Conservation (phyloP, 2,329 filamentous ascomycete species). For the Diaporthe longicolla region DNA sequence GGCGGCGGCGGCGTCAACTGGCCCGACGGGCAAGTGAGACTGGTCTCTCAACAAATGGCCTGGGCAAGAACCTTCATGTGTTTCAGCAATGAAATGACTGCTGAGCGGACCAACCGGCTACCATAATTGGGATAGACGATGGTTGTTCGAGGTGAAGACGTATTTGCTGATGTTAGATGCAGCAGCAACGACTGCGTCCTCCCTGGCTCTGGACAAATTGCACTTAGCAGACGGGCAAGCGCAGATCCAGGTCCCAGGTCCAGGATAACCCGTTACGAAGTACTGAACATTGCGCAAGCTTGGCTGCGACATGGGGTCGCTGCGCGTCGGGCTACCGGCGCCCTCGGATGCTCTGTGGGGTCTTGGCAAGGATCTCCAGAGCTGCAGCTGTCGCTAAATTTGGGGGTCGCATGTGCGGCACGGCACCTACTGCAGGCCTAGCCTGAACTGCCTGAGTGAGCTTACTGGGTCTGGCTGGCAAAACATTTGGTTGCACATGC, state of each 20-base stretch:
- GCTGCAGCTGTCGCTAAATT: conserved; percentile 39
- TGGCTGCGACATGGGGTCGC: conserved; percentile 35
- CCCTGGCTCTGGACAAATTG: conserved; percentile 41
- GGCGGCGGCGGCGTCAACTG: conserved; percentile 21
- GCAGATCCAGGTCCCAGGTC: conserved; percentile 18
- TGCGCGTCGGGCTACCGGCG: conserved; percentile 8
- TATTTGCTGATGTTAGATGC: conserved; percentile 11
- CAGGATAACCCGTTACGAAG: conserved; percentile 12
- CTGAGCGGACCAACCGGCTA: conserved; percentile 24
- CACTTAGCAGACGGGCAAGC: conserved; percentile 30
- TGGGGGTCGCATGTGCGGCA: conserved; percentile 27
- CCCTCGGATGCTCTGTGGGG: conserved; percentile 32
- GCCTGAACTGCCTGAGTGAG: neutral
- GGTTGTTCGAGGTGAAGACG: neutral
- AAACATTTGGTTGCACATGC: conserved; percentile 34
- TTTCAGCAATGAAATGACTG: conserved; percentile 20
- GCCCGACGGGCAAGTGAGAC: conserved; percentile 11
- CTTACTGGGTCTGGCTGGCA: conserved; percentile 27
- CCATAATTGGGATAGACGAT: conserved; percentile 18
- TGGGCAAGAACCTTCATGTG: neutral
- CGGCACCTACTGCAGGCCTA: conserved; percentile 12
- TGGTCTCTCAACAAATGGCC: conserved; percentile 17
- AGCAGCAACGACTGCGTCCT: conserved; percentile 9
- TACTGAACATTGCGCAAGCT: conserved; percentile 39
- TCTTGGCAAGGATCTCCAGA: conserved; percentile 35